Evolutionary conservation across 331 rosid species (phyloP).

Genomic region (Acacia pycnantha): DNA sequence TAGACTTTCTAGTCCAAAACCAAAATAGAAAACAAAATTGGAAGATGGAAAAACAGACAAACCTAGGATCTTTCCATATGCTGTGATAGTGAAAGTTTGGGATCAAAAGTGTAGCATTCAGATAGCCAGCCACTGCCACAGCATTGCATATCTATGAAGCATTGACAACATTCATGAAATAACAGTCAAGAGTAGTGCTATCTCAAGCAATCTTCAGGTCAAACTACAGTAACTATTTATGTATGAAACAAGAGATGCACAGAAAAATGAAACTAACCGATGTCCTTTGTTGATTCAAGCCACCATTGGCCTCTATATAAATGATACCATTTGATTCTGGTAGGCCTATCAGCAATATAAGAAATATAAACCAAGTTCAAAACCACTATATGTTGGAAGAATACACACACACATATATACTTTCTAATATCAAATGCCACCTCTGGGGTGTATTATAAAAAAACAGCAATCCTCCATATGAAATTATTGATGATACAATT

Average conservation of each 20-base stretch:
- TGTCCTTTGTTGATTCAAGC: constrained; percentile 85
- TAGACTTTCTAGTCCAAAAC: constrained; percentile 7
- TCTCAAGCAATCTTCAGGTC: constrained; percentile 9
- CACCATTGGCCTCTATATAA: constrained; percentile 88
- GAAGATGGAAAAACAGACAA: constrained; percentile 21
- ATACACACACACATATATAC: not conserved
- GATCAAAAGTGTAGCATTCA: constrained; percentile 92
- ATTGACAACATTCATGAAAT: constrained; percentile 16
- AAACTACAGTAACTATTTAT: not conserved
- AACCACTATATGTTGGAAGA: not conserved
- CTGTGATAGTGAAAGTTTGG: constrained; percentile 98
- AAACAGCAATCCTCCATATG: not conserved
- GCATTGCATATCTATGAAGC: constrained; percentile 43
- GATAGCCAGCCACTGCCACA: constrained; percentile 86
- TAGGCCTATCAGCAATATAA: constrained; percentile 44
- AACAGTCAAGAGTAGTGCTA: constrained; percentile 16
- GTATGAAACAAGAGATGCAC: constrained; percentile 8
- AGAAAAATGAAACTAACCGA: constrained; percentile 53
- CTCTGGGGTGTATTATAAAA: not conserved
- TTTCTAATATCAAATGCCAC: not conserved
- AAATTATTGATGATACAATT: not conserved
- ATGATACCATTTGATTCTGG: constrained; percentile 87
- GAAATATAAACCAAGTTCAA: constrained; percentile 21
- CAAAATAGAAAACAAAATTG: not conserved
- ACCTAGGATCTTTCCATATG: constrained; percentile 99